These are phyloP conservation scores for Suillus discolor DNA, from an alignment of 768 basidiomycete genomes.

Conservation along the genomic window DNA sequence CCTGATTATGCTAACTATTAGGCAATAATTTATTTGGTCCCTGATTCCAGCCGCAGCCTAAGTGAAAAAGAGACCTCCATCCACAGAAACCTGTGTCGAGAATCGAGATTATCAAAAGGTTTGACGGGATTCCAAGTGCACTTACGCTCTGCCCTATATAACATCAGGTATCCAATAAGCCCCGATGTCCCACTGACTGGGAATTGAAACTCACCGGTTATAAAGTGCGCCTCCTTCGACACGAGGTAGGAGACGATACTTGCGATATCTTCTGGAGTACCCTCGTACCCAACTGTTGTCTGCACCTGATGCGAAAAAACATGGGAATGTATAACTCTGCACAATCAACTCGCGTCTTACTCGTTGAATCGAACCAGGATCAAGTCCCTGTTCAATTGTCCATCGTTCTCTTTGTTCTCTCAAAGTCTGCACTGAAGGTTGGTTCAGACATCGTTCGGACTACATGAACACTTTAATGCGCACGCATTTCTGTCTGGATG, in stretches of 20 bases:
- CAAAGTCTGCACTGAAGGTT: background rate
- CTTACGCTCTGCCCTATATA: background rate
- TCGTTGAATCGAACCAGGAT: background rate
- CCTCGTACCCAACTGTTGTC: slow-evolving; percentile 14
- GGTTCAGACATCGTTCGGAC: background rate
- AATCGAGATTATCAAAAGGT: background rate
- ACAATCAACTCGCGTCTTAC: background rate
- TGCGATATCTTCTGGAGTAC: slow-evolving; percentile 23
- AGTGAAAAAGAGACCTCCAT: background rate
- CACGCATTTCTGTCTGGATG: slow-evolving; percentile 26
- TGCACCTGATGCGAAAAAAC: background rate
- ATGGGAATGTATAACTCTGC: background rate
- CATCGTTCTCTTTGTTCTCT: background rate
- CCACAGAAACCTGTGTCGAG: background rate
- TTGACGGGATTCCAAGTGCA: background rate
- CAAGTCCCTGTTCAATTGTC: background rate
- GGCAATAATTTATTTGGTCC: background rate
- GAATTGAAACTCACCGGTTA: slow-evolving; percentile 26
- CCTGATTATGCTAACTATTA: background rate
- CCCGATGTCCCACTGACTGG: background rate
- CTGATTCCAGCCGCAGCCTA: background rate
- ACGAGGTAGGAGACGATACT: slow-evolving; percentile 34
- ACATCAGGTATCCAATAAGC: background rate
- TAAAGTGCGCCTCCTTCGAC: slow-evolving; percentile 30
- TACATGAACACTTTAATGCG: background rate